Evolutionary conservation across 805 yeast genomes (phyloP), one percentile per base, ranked within the genome.

Genomic region (Kodamaea hsintzibuensis): DNA sequence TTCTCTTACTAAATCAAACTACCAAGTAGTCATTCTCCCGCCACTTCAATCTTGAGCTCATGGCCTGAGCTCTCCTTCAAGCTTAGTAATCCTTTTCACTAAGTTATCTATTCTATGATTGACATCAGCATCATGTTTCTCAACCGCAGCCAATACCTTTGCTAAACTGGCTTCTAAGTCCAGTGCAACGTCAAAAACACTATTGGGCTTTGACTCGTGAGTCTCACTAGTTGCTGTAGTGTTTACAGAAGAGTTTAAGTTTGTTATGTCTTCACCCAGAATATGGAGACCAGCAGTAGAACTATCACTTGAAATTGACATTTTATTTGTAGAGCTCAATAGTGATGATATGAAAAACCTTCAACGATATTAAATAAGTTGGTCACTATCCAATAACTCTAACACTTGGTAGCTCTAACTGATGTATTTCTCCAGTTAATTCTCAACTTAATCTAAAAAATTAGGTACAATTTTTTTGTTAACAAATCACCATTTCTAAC

Each of bases 171-270:
- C 56, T 42, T 74, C 76, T 18, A 76, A 65, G 3, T 61, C 67
- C 61, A 62, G 68, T 2, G 74, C 71, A n/a, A 73, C 55, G 42
- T 74, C 78, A 22, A 71, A 61, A 3, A 71, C 64, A 2, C 39
- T 38, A 22, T 46, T 13, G 9, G 46, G 43, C 14, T 47, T 35
- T 13, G 39, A 14, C 13, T 30, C 35, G 22, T 30, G 35, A 5
- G 35, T 53, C 47, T 19, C 45, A 54, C 2, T 51, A 16, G 44
- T 19, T 16, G 44, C 44, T 7, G 44, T 40, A 13, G 19, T 17
- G 25, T 25, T 19, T 3, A 40, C 13, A 3, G 44, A 7, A 10
- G 25, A 6, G 25, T 12, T 40, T 5, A 16, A 17, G 25, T 12
- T 40, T 5, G 17, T 40, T 17, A 13, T 17, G 44, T 40, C 44